phyloP scores from a whole-genome alignment of 2,329 filamentous ascomycete species.

The Zopfia rhizophila region DNA sequence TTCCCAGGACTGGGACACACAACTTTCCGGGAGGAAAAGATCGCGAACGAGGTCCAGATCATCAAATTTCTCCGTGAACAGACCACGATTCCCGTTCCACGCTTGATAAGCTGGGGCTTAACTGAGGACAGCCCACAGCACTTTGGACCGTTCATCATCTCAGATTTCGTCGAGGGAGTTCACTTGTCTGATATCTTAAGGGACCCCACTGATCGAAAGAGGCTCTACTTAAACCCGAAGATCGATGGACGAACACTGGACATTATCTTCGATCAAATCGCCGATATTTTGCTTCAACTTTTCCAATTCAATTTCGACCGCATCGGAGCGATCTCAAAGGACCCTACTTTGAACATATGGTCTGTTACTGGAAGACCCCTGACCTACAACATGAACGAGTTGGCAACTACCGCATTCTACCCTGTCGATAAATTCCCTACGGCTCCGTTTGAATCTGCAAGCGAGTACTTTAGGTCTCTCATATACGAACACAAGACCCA shows the following conservation, averaged over 20 bases:
- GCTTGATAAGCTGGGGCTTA: constrained; percentile 28
- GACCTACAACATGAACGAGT: constrained; percentile 40
- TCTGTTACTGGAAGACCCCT: constrained; percentile 46
- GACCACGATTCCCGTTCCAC: constrained; percentile 28
- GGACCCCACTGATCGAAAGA: constrained; percentile 28
- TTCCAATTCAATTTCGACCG: constrained; percentile 21
- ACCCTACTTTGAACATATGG: constrained; percentile 35
- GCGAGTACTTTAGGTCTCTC: constrained; percentile 30
- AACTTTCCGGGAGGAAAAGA: constrained; percentile 28
- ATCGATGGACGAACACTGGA: constrained; percentile 5
- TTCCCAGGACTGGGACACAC: constrained; percentile 33
- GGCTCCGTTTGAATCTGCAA: constrained; percentile 31
- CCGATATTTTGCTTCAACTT: constrained; percentile 26
- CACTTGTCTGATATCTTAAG: constrained; percentile 27
- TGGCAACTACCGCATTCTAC: constrained; percentile 38
- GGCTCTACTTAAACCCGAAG: constrained; percentile 15
- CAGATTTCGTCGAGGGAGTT: constrained; percentile 32
- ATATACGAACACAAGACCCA: constrained; percentile 33
- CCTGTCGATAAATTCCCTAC: constrained; percentile 41
- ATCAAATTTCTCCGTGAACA: constrained; percentile 26
- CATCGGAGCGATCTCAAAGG: constrained; percentile 46
- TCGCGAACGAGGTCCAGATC: constrained; percentile 29
- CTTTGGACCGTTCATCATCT: constrained; percentile 39
- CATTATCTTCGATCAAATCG: constrained; percentile 4
- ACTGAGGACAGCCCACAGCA: constrained; percentile 31